Conservation (phyloP, 495 filamentous ascomycete genomes). For the Rhypophila decipiens region DNA sequence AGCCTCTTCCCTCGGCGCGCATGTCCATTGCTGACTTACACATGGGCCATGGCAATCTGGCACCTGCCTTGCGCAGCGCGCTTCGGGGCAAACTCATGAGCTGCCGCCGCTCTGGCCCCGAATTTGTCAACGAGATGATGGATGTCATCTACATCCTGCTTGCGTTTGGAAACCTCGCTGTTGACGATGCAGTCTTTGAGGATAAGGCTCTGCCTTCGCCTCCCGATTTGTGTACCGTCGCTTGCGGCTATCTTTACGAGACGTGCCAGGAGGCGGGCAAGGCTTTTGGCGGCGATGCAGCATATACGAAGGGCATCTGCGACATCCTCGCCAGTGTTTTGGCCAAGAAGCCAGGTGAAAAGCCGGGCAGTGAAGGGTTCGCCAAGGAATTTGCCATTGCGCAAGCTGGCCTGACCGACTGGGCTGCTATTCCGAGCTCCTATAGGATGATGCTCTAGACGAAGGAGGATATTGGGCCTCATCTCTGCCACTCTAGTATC, state of each 20-base stretch:
- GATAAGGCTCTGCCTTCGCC: conserved; percentile 5
- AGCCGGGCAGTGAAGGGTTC: conserved; percentile 13
- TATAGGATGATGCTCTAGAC: conserved; percentile 4
- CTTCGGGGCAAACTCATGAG: conserved; percentile 14
- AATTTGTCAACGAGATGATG: conserved; percentile 19
- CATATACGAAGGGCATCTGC: conserved; percentile 9
- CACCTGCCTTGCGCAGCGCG: conserved; percentile 10
- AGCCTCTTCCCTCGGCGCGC: conserved; percentile 16
- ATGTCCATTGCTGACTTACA: conserved; percentile 12
- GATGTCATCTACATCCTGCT: conserved; percentile 9
- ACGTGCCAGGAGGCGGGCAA: conserved; percentile 3
- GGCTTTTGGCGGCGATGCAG: conserved; percentile 11
- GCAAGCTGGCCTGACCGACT: conserved; percentile 12
- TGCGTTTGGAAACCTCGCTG: background rate
- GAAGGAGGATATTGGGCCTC: too few species aligned
- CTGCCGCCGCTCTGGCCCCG: conserved; percentile 3
- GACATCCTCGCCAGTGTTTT: conserved; percentile 3
- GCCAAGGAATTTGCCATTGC: conserved; percentile 8
- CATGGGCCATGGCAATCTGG: conserved; percentile 7
- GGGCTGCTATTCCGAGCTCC: conserved; percentile 10
- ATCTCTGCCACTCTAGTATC: too few species aligned
- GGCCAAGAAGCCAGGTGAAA: background rate
- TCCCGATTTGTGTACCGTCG: conserved; percentile 9
- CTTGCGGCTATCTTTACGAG: conserved; percentile 14
- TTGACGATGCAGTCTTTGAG: conserved; percentile 1